Percentiles rank a stretch among this genome's conserved stretches.
phyloP scores from a whole-genome alignment of 306 rosid species.

The Cicer cuneatum region DNA sequence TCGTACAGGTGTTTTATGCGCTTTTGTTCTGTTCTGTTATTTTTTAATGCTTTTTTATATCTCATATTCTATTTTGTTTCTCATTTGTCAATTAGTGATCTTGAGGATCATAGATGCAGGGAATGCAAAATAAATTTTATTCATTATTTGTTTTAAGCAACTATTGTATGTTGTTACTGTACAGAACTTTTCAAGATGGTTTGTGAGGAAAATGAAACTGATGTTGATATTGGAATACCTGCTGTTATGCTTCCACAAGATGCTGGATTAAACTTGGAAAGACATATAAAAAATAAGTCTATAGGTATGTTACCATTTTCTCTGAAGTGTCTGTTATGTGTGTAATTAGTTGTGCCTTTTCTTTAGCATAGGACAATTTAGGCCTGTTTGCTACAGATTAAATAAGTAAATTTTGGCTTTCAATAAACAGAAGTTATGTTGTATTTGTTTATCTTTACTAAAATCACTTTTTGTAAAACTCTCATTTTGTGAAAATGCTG shows the following conservation, averaged over 20 bases:
- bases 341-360: slow-evolving; percentile 31
- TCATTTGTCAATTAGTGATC: slow-evolving; percentile 24
- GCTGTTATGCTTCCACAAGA: slow-evolving; percentile 96
- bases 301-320: slow-evolving; percentile 53
- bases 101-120: no score
- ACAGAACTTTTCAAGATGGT: slow-evolving; percentile 99
- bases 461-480: no score
- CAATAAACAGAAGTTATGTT: no score
- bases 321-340: slow-evolving; percentile 20
- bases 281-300: slow-evolving; percentile 59
- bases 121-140: slow-evolving; percentile 27
- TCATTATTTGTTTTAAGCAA: slow-evolving; percentile 30
- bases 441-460: no score
- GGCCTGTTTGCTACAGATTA: no score
- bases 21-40: slow-evolving; percentile 20
- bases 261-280: slow-evolving; percentile 75
- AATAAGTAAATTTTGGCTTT: no score
- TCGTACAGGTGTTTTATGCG: slow-evolving; percentile 63
- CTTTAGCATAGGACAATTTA: slow-evolving; percentile 16
- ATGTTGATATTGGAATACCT: slow-evolving; percentile 77
- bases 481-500: no score
- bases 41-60: slow-evolving; percentile 28
- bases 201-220: slow-evolving; percentile 80
- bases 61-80: slow-evolving; percentile 9
- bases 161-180: slow-evolving; percentile 29